Evolutionary conservation across 768 basidiomycete genomes (phyloP).

Genomic region (Cystobasidium ongulense): DNA sequence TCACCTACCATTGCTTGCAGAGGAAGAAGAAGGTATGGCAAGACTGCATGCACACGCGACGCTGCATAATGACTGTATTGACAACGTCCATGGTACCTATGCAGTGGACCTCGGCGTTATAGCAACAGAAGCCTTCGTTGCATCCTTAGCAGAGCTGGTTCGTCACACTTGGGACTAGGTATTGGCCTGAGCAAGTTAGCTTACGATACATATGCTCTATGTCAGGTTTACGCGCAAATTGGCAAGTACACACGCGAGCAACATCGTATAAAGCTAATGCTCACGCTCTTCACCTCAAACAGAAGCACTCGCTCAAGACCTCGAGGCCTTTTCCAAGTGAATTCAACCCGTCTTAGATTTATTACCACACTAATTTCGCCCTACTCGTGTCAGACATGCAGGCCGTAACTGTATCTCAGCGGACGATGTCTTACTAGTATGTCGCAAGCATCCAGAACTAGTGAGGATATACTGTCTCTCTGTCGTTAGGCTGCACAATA

Average conservation of each 20-base stretch:
- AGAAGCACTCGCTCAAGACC: slow-evolving; percentile 11
- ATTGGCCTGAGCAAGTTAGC: background rate
- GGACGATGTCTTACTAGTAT: slow-evolving; percentile 12
- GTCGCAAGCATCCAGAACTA: slow-evolving; percentile 13
- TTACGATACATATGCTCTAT: background rate
- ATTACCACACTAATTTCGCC: background rate
- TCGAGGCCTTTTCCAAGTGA: slow-evolving; percentile 24
- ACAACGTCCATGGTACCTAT: background rate
- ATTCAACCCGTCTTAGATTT: background rate
- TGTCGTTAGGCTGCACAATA: background rate
- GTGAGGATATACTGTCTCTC: background rate
- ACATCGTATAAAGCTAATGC: background rate
- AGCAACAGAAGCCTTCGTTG: slow-evolving; percentile 27
- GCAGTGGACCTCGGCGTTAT: slow-evolving; percentile 22
- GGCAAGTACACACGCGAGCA: background rate
- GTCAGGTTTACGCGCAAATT: slow-evolving; percentile 24
- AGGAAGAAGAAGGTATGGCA: slow-evolving; percentile 2
- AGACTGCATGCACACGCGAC: too few species aligned
- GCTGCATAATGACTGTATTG: background rate
- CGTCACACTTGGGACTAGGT: background rate
- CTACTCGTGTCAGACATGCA: slow-evolving; percentile 5
- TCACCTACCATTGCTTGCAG: background rate
- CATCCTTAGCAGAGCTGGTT: slow-evolving; percentile 22
- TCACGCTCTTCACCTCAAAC: background rate
- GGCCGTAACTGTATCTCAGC: background rate